Evolutionary conservation across 345 rosid genomes (phyloP).

Genomic region (Turnera subulata): DNA sequence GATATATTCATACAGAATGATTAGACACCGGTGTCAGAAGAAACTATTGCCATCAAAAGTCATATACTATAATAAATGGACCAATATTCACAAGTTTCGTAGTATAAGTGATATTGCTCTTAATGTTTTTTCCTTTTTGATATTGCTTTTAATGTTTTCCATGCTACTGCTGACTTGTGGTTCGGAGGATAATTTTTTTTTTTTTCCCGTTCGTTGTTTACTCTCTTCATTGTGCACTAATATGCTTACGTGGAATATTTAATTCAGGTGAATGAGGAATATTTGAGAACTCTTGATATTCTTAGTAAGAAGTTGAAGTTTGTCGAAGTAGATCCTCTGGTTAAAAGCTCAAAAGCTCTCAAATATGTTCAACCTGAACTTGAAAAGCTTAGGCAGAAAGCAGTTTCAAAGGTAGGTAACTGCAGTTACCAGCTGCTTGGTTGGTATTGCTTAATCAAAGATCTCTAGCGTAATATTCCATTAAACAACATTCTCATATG

Average conservation of each 20-base stretch:
- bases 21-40: too few relatives aligned
- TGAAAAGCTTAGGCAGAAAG: constrained; percentile 92
- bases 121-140: too few relatives aligned
- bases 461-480: not conserved
- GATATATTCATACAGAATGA: too few relatives aligned
- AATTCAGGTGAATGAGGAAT: constrained; percentile 87
- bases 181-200: constrained; percentile 2
- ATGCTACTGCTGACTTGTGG: not conserved
- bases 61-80: too few relatives aligned
- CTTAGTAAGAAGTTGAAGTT: constrained; percentile 92
- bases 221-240: constrained; percentile 8
- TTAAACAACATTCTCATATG: not conserved
- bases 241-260: constrained; percentile 21
- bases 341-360: constrained; percentile 78
- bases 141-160: not conserved
- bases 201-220: constrained; percentile 5
- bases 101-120: too few relatives aligned
- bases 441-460: constrained; percentile 3
- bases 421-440: constrained; percentile 2
- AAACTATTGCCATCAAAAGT: too few relatives aligned
- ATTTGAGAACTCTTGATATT: constrained; percentile 79
- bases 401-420: constrained; percentile 75
- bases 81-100: too few relatives aligned
- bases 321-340: constrained; percentile 68
- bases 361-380: constrained; percentile 98